A percentile compares a stretch with the other conserved stretches of the same genome.
These are phyloP conservation scores for Cokeromyces recurvatus DNA, from an alignment of 371 early-diverging fungal species.

Conservation along the genomic window DNA sequence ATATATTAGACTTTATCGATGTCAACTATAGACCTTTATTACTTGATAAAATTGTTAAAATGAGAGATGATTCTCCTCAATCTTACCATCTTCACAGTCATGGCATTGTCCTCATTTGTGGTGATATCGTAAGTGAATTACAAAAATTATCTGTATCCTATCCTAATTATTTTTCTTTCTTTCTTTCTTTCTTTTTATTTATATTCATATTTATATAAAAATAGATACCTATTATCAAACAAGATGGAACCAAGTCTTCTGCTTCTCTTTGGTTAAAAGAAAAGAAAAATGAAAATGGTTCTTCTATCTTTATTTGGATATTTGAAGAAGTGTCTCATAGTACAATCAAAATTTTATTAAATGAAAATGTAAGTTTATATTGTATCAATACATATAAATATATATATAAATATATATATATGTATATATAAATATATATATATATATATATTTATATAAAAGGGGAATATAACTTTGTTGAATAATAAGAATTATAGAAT, in stretches of 20 bases:
- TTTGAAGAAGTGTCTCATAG: slow-evolving; percentile 64
- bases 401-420: too few species aligned
- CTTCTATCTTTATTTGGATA: slow-evolving; percentile 64
- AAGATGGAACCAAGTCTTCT: slow-evolving; percentile 50
- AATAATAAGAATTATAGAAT: too few species aligned
- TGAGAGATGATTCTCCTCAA: slow-evolving; percentile 27
- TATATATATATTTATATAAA: too few species aligned
- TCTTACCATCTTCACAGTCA: slow-evolving; percentile 16
- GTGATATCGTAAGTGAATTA: slow-evolving; percentile 53
- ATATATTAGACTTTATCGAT: slow-evolving; percentile 50
- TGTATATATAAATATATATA: too few species aligned
- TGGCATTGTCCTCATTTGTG: slow-evolving; percentile 52
- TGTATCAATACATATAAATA: too few species aligned
- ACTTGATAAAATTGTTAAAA: slow-evolving; percentile 34
- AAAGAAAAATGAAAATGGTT: slow-evolving; percentile 45
- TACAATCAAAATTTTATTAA: slow-evolving; percentile 29
- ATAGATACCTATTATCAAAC: slow-evolving; percentile 59
- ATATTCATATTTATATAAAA: too few species aligned
- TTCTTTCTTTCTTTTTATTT: too few species aligned
- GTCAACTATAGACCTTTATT: slow-evolving; percentile 44
- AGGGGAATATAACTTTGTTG: slow-evolving; percentile 41
- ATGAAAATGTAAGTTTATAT: slow-evolving; percentile 45
- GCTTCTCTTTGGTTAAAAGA: slow-evolving; percentile 68
- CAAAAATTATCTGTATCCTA: not conserved
- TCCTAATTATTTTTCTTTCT: not conserved